Conservation (phyloP, 2,329 filamentous ascomycete genomes). For the Biscogniauxia marginata region DNA sequence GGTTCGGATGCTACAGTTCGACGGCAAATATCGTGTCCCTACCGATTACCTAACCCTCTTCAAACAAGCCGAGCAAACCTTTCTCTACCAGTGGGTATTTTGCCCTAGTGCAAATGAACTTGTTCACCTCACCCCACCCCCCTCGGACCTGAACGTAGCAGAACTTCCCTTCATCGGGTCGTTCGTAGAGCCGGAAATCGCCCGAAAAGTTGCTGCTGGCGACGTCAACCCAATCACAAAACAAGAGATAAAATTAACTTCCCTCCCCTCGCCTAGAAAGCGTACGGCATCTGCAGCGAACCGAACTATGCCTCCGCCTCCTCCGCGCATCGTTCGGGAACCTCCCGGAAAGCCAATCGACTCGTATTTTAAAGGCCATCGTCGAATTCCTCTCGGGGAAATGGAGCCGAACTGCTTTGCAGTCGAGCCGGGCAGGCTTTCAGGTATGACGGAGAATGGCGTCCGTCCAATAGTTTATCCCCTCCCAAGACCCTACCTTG, state of each 20-base stretch:
- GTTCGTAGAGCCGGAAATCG: slow-evolving; percentile 66
- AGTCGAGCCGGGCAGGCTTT: slow-evolving; percentile 48
- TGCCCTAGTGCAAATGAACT: slow-evolving; percentile 71
- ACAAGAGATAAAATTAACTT: slow-evolving; percentile 49
- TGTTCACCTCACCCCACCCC: slow-evolving; percentile 71
- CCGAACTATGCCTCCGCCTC: slow-evolving; percentile 12
- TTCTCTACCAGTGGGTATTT: slow-evolving; percentile 91
- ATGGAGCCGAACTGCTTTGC: slow-evolving; percentile 63
- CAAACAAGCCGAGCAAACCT: slow-evolving; percentile 84
- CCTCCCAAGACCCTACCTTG: slow-evolving; percentile 56
- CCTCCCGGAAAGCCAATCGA: slow-evolving; percentile 49
- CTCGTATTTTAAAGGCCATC: slow-evolving; percentile 51
- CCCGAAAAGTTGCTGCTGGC: slow-evolving; percentile 72
- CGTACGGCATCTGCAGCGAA: slow-evolving; percentile 32
- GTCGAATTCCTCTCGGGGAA: slow-evolving; percentile 57
- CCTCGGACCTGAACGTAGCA: slow-evolving; percentile 60
- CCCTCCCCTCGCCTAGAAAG: slow-evolving; percentile 41
- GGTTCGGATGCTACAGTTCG: slow-evolving; percentile 80
- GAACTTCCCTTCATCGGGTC: slow-evolving; percentile 81
- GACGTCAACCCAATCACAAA: slow-evolving; percentile 92
- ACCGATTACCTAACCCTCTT: slow-evolving; percentile 79
- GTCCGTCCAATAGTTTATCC: slow-evolving; percentile 57
- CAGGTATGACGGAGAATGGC: slow-evolving; percentile 49
- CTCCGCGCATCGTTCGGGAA: slow-evolving; percentile 24
- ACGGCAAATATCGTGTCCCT: slow-evolving; percentile 80